phyloP scores from a whole-genome alignment of 2,329 filamentous ascomycete genomes.

The Mycosphaerella arachidis region DNA sequence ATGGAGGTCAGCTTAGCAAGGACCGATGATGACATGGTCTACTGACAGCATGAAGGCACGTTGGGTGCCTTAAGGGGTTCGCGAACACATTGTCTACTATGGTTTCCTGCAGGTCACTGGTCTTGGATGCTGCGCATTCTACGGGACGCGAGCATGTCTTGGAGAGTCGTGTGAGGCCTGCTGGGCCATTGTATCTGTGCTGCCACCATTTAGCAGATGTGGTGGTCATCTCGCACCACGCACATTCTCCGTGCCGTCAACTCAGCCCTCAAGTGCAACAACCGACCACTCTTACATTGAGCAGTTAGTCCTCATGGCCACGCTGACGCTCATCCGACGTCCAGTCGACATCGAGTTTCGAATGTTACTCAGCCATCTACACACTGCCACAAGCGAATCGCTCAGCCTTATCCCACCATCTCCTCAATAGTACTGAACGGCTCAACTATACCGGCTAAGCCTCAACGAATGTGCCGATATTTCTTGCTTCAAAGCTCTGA shows the following conservation, averaged over 20 bases:
- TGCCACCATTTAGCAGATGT: not conserved
- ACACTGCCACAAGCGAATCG: not conserved
- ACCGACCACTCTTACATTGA: not conserved
- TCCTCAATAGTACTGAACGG: not conserved
- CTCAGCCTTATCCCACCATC: not conserved
- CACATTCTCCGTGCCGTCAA: not conserved
- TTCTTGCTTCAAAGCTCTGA: not conserved
- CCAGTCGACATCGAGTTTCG: not conserved
- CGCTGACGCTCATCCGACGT: not conserved
- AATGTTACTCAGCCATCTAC: not conserved
- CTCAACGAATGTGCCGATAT: not conserved
- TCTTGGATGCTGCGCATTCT: not conserved
- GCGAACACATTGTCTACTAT: slow-evolving; percentile 41
- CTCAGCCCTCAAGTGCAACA: not conserved
- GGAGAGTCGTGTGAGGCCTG: not conserved
- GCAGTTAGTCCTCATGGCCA: not conserved
- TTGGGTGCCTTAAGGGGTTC: slow-evolving; percentile 33
- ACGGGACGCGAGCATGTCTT: not conserved
- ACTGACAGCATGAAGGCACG: slow-evolving; percentile 21
- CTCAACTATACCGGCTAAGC: not conserved
- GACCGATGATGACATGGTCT: not conserved
- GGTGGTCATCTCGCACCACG: not conserved
- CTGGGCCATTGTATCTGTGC: not conserved
- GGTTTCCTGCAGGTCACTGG: not conserved
- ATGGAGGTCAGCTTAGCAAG: not conserved